A percentile compares a stretch with the other conserved stretches of the same genome.
Conservation (phyloP, 1,284 basidiomycete genomes). For the Fomitopsis pinicola region DNA sequence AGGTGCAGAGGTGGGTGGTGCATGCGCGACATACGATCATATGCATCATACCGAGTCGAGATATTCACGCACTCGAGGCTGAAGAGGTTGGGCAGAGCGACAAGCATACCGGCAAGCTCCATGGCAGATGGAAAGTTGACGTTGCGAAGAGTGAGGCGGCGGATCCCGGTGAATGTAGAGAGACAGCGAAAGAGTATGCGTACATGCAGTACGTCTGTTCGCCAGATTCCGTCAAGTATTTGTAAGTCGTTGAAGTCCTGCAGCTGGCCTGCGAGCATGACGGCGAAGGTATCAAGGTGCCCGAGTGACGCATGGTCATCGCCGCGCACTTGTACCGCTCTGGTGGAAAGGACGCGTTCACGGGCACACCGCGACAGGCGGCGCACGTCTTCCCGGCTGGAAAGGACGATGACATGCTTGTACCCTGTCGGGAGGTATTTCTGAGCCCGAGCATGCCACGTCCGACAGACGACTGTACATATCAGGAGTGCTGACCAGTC, state of each 20-base stretch:
- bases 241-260: not conserved
- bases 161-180: not conserved
- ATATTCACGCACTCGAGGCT: not conserved
- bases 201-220: not conserved
- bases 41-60: not conserved
- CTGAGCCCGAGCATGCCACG: not conserved
- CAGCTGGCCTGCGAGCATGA: not conserved
- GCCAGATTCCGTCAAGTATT: not conserved
- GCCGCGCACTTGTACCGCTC: not conserved
- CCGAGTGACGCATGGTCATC: not conserved
- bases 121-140: not conserved
- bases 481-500: not conserved
- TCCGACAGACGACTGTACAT: not conserved
- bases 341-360: not conserved
- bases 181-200: not conserved
- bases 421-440: not conserved
- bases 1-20: not conserved
- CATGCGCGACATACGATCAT: not conserved
- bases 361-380: not conserved
- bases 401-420: not conserved
- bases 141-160: not conserved
- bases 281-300: not conserved
- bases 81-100: not conserved
- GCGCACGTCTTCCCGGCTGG: not conserved
- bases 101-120: not conserved